These are phyloP conservation scores for Geranium incanum DNA, from an alignment of 441 rosid species.

Conservation along the genomic window DNA sequence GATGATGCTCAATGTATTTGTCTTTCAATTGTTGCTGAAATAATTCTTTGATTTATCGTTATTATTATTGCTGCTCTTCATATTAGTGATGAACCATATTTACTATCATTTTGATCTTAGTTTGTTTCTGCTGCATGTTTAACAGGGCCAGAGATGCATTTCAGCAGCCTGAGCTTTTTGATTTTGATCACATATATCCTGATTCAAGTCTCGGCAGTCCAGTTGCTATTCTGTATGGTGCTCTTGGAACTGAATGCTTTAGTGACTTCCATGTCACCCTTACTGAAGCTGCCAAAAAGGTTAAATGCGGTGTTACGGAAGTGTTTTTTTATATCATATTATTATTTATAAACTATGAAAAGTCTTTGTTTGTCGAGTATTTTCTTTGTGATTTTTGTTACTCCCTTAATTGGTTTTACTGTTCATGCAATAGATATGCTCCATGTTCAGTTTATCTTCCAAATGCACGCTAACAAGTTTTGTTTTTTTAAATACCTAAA, in stretches of 20 bases:
- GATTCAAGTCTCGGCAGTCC: slow-evolving; percentile 58
- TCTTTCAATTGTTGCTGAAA: neutral
- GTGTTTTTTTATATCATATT: slow-evolving; percentile 5
- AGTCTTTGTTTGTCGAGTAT: neutral
- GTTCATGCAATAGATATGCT: neutral
- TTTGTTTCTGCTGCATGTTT: slow-evolving; percentile 21
- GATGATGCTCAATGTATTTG: slow-evolving; percentile 12
- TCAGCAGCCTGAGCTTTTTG: slow-evolving; percentile 87
- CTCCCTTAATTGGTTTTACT: slow-evolving; percentile 2
- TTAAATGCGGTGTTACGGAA: slow-evolving; percentile 18
- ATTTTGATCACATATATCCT: slow-evolving; percentile 80
- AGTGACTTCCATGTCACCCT: slow-evolving; percentile 64
- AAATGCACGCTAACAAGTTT: neutral
- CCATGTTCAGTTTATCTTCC: neutral
- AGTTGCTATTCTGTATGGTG: slow-evolving; percentile 79
- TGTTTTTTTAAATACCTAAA: neutral
- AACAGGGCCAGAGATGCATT: slow-evolving; percentile 51
- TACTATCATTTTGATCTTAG: slow-evolving; percentile 16
- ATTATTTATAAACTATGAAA: neutral
- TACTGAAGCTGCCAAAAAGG: slow-evolving; percentile 74
- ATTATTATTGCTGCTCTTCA: neutral
- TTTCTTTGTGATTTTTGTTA: slow-evolving; percentile 11
- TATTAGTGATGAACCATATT: neutral
- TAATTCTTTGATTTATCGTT: neutral
- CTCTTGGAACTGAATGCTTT: slow-evolving; percentile 88